A percentile compares a stretch with the other conserved stretches of the same genome.
These are phyloP conservation scores for Diplodia corticola DNA, from an alignment of 2,329 filamentous ascomycete species.

Conservation along the genomic window DNA sequence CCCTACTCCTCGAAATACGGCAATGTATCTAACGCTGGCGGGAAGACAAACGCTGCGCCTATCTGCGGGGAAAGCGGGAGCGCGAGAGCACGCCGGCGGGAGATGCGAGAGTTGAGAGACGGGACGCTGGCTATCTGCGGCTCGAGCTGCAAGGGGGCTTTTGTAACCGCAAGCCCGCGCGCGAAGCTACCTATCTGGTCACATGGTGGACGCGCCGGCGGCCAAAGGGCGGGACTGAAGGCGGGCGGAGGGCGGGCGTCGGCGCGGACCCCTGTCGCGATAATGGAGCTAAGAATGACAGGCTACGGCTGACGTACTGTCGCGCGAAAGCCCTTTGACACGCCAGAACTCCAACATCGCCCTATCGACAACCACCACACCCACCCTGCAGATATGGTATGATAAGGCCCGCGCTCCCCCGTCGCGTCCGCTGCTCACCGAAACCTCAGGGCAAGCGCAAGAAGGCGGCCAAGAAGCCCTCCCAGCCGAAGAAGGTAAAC, in stretches of 20 bases:
- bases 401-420: conserved; percentile 20
- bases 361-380: too few species aligned
- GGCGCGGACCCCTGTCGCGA: conserved; percentile 1
- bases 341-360: too few species aligned
- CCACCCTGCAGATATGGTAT: conserved; percentile 29
- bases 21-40: conserved; percentile 14
- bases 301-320: not conserved
- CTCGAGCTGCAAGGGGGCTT: conserved; percentile 19
- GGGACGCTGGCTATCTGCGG: conserved; percentile 8
- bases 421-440: not conserved
- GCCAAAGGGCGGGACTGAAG: not conserved
- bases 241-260: not conserved
- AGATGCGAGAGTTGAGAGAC: not conserved
- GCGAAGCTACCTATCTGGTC: conserved; percentile 18
- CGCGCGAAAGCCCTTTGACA: too few species aligned
- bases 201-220: conserved; percentile 11
- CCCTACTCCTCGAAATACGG: conserved; percentile 10
- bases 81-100: conserved; percentile 2
- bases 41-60: conserved; percentile 11
- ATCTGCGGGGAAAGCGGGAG: conserved; percentile 9
- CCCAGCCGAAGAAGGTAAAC: conserved; percentile 76
- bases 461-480: conserved; percentile 76
- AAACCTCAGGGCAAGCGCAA: conserved; percentile 80
- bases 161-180: conserved; percentile 20
- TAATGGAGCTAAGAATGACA: not conserved